Base-by-base conservation (phyloP, 305 asterid species). In the Stenogyne calaminthoides region DNA sequence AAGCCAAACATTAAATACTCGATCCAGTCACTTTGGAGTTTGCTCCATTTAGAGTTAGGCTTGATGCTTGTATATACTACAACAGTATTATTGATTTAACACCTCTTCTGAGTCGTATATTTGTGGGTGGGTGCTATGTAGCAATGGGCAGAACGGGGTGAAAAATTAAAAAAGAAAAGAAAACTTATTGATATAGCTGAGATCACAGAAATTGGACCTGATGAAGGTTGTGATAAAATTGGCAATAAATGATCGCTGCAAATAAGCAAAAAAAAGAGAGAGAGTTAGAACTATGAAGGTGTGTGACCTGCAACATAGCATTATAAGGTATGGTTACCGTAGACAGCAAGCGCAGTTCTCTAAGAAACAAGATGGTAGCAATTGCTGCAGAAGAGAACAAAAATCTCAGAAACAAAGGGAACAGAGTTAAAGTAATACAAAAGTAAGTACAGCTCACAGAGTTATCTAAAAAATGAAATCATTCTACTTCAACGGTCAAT, bases 241-340 rank as follows among this genome's bases (percentile, higher is more conserved):
- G 79, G 79, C 71, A 54, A 84, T 64, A 75, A 80, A 85, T 11
- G 95, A 86, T 63, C 87, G 87, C 99, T 94, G 98, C 91, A 85
- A 80, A 73, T 46, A 34, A 76, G 72, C 27, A 82, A 34, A 70
- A 67, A 27, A 71, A 49, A 52, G 34, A 73, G n/a, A n/a, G n/a
- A n/a, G 20, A 66, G 80, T 85, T 29, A 74, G 77, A 76, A 46
- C 39, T 36, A 12, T 20, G 12, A 58, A 60, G 57, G 25, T 54
- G 58, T 67, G 66, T 6, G 71, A 36, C 63, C 55, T 44, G 22
- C 19, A 74, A 49, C 57, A 40, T 47, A 51, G n/a, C 44, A 63
- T 62, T 62, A 70, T 47, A n/a, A n/a, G n/a, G n/a, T n/a, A n/a
- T n/a, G n/a, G n/a, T 74, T 85, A 92, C 99, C 92, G 51, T 75